phyloP scores from a whole-genome alignment of 139 green algal species.

The Spirogloea muscicola region DNA sequence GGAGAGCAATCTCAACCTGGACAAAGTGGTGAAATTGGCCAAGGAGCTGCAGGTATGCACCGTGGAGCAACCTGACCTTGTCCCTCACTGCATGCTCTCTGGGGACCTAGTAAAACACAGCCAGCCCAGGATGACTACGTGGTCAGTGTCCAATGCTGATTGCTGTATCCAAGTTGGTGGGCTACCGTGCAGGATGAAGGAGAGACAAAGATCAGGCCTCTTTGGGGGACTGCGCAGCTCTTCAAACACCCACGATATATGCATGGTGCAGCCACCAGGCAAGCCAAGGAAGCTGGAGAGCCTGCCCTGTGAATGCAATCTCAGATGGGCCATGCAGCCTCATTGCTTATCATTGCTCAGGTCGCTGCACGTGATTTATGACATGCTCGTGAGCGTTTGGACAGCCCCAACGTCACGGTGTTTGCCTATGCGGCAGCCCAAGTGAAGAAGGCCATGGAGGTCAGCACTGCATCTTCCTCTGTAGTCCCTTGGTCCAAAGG shows the following conservation, averaged over 20 bases:
- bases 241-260: slow-evolving; percentile 73
- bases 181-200: too few species aligned
- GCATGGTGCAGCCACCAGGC: slow-evolving; percentile 62
- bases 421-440: slow-evolving; percentile 59
- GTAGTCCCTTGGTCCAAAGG: not conserved
- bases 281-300: too few species aligned
- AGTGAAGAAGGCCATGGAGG: slow-evolving; percentile 58
- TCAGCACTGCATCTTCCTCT: slow-evolving; percentile 22
- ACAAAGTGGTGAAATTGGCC: slow-evolving; percentile 23
- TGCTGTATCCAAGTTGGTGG: too few species aligned
- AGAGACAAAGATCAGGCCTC: slow-evolving; percentile 25
- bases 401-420: slow-evolving; percentile 53
- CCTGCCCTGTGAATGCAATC: too few species aligned
- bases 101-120: too few species aligned
- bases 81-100: too few species aligned
- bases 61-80: not conserved
- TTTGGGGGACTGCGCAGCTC: slow-evolving; percentile 73
- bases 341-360: too few species aligned
- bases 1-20: slow-evolving; percentile 31
- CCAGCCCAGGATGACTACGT: too few species aligned
- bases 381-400: too few species aligned
- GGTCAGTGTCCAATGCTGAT: too few species aligned
- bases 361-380: too few species aligned
- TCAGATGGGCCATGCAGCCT: too few species aligned
- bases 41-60: slow-evolving; percentile 23